Evolutionary conservation across 2,329 filamentous ascomycete genomes (phyloP).

Genomic region (Raffaelea arxii): DNA sequence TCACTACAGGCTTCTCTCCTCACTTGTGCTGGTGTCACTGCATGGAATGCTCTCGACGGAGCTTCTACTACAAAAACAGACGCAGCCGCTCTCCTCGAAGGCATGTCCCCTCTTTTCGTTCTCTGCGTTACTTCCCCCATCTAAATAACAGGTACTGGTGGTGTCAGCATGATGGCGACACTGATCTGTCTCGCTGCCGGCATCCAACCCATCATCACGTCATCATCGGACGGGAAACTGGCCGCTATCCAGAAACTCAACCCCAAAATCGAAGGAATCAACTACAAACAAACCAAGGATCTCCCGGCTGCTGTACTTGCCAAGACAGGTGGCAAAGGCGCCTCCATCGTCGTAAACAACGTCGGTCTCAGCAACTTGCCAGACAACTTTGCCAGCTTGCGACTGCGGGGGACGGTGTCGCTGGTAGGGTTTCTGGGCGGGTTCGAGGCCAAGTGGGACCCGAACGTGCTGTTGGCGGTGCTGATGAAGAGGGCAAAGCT

Average conservation of each 20-base stretch:
- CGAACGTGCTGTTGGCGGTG: slow-evolving; percentile 10
- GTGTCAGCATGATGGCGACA: slow-evolving; percentile 18
- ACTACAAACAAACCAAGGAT: slow-evolving; percentile 15
- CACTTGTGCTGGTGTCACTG: too few relatives aligned
- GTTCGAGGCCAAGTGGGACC: slow-evolving; percentile 1
- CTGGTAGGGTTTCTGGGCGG: slow-evolving; percentile 13
- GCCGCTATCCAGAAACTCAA: slow-evolving; percentile 13
- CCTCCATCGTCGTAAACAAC: slow-evolving; percentile 19
- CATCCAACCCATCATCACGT: slow-evolving; percentile 18
- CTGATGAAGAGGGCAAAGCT: slow-evolving; percentile 10
- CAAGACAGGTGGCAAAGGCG: slow-evolving; percentile 16
- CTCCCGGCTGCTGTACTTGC: slow-evolving; percentile 11
- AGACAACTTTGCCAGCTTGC: slow-evolving; percentile 9
- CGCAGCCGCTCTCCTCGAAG: not conserved
- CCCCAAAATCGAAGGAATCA: slow-evolving; percentile 13
- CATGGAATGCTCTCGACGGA: slow-evolving; percentile 15
- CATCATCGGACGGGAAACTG: slow-evolving; percentile 19
- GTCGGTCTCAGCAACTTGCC: slow-evolving; percentile 13
- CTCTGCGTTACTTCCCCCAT: too few relatives aligned
- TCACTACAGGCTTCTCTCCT: slow-evolving; percentile 11
- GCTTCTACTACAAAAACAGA: not conserved
- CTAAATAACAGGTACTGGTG: slow-evolving; percentile 19
- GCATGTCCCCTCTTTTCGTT: not conserved
- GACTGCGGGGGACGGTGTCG: slow-evolving; percentile 6
- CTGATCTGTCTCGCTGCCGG: slow-evolving; percentile 16